Conservation (phyloP, 2,329 filamentous ascomycete genomes). For the Colletotrichum brevisporum region DNA sequence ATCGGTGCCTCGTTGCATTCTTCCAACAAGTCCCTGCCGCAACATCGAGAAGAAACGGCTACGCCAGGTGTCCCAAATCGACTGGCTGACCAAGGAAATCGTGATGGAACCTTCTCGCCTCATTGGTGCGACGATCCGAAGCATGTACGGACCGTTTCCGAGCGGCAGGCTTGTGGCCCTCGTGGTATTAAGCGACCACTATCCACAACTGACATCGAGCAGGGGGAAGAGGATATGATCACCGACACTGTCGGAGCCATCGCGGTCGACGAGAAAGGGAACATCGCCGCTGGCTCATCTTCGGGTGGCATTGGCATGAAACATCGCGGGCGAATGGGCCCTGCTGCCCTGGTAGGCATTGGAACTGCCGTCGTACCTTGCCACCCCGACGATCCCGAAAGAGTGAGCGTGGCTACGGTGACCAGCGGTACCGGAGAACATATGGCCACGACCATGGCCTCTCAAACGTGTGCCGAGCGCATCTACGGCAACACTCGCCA, state of each 20-base stretch:
- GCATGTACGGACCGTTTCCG: slow-evolving; percentile 29
- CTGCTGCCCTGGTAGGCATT: slow-evolving; percentile 91
- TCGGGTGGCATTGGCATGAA: slow-evolving; percentile 99
- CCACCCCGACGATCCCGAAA: slow-evolving; percentile 77
- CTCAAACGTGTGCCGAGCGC: slow-evolving; percentile 86
- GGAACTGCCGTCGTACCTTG: slow-evolving; percentile 90
- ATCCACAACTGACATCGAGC: slow-evolving; percentile 42
- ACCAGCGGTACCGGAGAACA: slow-evolving; percentile 98
- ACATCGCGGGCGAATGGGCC: slow-evolving; percentile 89
- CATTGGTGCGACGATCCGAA: slow-evolving; percentile 31
- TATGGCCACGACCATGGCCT: slow-evolving; percentile 96
- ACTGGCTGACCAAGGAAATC: slow-evolving; percentile 31
- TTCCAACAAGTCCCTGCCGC: slow-evolving; percentile 26
- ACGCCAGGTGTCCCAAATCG: background rate
- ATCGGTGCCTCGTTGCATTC: slow-evolving; percentile 41
- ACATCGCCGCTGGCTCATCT: slow-evolving; percentile 94
- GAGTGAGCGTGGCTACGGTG: slow-evolving; percentile 82
- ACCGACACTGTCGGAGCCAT: slow-evolving; percentile 98
- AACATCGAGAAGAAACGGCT: slow-evolving; percentile 9
- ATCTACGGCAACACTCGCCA: slow-evolving; percentile 80
- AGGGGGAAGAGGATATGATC: slow-evolving; percentile 78
- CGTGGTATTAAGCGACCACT: slow-evolving; percentile 55
- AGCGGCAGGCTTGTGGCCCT: slow-evolving; percentile 40
- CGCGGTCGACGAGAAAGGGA: slow-evolving; percentile 86
- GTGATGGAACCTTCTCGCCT: slow-evolving; percentile 40